Percentiles rank a stretch among this genome's conserved stretches.
These are phyloP conservation scores for Kalanchoe fedtschenkoi DNA, from an alignment of 164 flowering plant genomes.

Conservation along the genomic window DNA sequence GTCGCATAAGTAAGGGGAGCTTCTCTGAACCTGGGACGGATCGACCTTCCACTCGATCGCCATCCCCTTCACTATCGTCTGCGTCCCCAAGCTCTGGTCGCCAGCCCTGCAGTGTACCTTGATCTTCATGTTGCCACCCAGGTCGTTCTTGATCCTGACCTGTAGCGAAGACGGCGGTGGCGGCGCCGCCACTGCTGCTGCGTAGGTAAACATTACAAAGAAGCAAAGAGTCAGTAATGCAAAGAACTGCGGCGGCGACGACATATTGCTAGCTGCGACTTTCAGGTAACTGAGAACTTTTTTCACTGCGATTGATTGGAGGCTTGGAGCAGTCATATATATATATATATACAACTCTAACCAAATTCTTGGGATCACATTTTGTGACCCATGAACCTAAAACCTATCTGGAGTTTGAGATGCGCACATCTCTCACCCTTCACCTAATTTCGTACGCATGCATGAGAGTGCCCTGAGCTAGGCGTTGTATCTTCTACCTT, in stretches of 20 bases:
- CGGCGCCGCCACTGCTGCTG: neutral
- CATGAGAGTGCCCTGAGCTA: neutral
- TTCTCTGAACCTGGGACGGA: neutral
- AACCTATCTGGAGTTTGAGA: neutral
- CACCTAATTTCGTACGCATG: conserved; percentile 6
- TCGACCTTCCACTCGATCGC: conserved; percentile 12
- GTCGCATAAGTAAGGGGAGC: conserved; percentile 9
- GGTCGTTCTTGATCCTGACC: conserved; percentile 12
- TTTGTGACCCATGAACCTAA: conserved; percentile 7
- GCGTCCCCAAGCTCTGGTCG: conserved; percentile 11
- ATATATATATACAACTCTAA: neutral
- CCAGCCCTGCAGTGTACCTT: conserved; percentile 10
- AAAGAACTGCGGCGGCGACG: neutral
- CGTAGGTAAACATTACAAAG: neutral
- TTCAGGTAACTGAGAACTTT: neutral
- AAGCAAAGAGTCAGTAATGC: neutral
- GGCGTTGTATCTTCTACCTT: no score
- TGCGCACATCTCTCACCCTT: conserved; percentile 4
- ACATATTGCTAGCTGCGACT: neutral
- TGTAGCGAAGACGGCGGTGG: conserved; percentile 4
- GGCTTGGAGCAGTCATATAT: neutral
- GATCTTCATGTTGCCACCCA: conserved; percentile 10
- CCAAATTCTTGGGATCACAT: conserved; percentile 5
- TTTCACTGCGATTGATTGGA: neutral
- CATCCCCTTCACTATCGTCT: conserved; percentile 12